Evolutionary conservation across 805 yeast species (phyloP).

Genomic region (Metschnikowia bowlesiae): DNA sequence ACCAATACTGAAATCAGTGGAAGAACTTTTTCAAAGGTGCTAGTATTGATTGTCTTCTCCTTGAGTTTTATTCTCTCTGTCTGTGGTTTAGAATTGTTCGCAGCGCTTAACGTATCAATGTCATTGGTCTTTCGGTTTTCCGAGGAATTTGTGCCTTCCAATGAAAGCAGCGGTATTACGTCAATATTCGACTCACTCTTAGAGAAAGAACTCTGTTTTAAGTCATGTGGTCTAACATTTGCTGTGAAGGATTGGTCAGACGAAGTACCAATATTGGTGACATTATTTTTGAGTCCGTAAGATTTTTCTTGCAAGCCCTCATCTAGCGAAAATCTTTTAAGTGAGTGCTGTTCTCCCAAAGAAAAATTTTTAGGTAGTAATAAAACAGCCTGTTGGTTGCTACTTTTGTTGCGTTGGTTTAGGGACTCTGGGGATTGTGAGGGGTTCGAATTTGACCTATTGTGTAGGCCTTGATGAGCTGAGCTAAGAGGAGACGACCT

Average conservation of each 20-base stretch:
- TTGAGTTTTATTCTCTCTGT: slow-evolving; percentile 2
- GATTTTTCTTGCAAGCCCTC: slow-evolving; percentile 4
- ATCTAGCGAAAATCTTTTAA: slow-evolving; percentile 22
- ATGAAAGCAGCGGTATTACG: not conserved
- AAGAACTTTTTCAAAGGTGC: slow-evolving; percentile 57
- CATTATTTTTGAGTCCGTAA: slow-evolving; percentile 8
- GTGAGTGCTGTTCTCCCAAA: slow-evolving; percentile 20
- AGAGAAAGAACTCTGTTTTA: not conserved
- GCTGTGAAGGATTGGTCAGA: not conserved
- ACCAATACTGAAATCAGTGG: slow-evolving; percentile 88
- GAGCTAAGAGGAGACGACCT: slow-evolving; percentile 3
- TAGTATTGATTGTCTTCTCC: slow-evolving; percentile 19
- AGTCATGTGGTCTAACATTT: not conserved
- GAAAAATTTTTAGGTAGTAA: slow-evolving; percentile 48
- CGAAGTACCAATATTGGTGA: slow-evolving; percentile 17
- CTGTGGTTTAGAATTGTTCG: not conserved
- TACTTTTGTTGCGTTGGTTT: slow-evolving; percentile 7
- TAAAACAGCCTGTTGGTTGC: slow-evolving; percentile 43
- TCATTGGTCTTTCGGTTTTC: not conserved
- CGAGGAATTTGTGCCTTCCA: not conserved
- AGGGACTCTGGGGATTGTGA: slow-evolving; percentile 20
- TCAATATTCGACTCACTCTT: slow-evolving; percentile 1
- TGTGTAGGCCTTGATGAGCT: slow-evolving; percentile 15
- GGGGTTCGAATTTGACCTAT: slow-evolving; percentile 35
- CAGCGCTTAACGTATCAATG: not conserved